phyloP scores from a whole-genome alignment of 768 basidiomycete genomes.

The Nevesoporus exiguus region DNA sequence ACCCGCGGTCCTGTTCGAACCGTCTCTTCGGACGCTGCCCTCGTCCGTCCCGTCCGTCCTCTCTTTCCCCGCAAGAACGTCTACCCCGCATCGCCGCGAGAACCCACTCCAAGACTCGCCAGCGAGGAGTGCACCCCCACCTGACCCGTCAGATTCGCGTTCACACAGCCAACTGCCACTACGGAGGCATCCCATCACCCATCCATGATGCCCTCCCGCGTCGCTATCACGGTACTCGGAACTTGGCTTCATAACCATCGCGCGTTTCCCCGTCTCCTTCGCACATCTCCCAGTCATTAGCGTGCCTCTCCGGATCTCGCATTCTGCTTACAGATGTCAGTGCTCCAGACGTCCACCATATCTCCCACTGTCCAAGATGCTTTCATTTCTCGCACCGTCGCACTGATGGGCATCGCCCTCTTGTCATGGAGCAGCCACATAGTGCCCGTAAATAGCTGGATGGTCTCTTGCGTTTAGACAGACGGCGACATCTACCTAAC shows the following conservation, averaged over 20 bases:
- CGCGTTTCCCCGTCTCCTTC: slow-evolving; percentile 5
- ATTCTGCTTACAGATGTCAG: not conserved
- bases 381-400: not conserved
- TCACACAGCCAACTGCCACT: not conserved
- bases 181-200: not conserved
- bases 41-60: not conserved
- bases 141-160: not conserved
- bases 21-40: no score
- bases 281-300: not conserved
- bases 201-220: not conserved
- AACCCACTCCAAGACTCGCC: not conserved
- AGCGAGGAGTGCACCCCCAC: not conserved
- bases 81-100: slow-evolving; percentile 14
- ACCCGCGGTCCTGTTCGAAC: not conserved
- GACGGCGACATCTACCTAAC: slow-evolving; percentile 1
- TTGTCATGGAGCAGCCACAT: not conserved
- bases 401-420: not conserved
- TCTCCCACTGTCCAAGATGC: not conserved
- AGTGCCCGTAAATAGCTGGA: not conserved
- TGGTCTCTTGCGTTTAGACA: not conserved
- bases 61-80: slow-evolving; percentile 23
- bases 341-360: slow-evolving; percentile 5
- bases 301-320: slow-evolving; percentile 12
- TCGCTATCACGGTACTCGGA: slow-evolving; percentile 3
- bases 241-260: not conserved